Evolutionary conservation across 805 yeast species (phyloP), one percentile per base, ranked within the genome.

Genomic region (Nakazawaea wickerhamii): DNA sequence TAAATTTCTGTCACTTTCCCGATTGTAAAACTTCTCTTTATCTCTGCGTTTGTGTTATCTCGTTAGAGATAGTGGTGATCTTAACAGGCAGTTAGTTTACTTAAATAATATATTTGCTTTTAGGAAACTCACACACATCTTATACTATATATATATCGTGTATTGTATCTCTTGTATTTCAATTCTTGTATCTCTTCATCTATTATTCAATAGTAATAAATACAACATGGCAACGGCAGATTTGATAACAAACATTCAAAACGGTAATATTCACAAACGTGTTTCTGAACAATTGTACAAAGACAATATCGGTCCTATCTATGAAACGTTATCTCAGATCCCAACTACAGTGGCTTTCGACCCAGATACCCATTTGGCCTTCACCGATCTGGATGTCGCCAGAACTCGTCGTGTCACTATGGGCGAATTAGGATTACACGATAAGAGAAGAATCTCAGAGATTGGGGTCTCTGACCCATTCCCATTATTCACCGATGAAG

Each of bases 381-480:
- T 62, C 52, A 60, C 60, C 11, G 60, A 60, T 44, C 67, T 63
- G 32, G 52, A 55, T 41, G 62, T 56, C 34, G 53, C 60, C 14
- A 59, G 55, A 36, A 63, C 66, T 25, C 59, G 64, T 47, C 60
- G 68, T 48, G 54, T 64, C 31, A 69, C 75, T 7, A 67, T 77
- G 69, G 70, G 62, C 36, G 81, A 77, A 46, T 61, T 78, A 44
- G 78, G 77, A 0, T 56, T 70, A 43, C 51, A 67, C 32, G 57
- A 62, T 48, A 64, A 65, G 32, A 60, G 65, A 45, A 79, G 75
- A 54, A 73, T 78, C 41, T 67, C 77, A 18, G 70, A 68, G 3
- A 65, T 77, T 50, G 84, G 79, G 15, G 82, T 74, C 18, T 64
- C 73, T 41, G 79, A 72, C 42, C 81, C 84, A 1, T 78, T 78